Evolutionary conservation across 2,329 filamentous ascomycete genomes (phyloP).

Genomic region (Zasmidium angulare): DNA sequence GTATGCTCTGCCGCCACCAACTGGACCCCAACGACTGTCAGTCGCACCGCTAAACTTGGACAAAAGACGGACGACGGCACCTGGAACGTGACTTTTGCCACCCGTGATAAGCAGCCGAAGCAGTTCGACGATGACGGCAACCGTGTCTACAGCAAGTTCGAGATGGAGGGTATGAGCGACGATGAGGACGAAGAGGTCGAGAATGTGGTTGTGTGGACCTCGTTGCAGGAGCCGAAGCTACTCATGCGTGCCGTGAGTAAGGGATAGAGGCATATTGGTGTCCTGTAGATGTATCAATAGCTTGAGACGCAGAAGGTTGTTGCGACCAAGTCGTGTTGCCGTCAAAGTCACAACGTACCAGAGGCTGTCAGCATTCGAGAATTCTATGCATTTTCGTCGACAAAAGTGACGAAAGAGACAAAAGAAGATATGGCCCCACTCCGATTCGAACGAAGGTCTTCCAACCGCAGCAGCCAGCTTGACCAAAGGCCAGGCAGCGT

Average conservation of each 20-base stretch:
- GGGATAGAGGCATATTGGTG: too few species aligned
- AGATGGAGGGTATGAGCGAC: constrained; percentile 62
- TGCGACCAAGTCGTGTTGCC: too few species aligned
- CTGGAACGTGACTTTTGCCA: constrained; percentile 61
- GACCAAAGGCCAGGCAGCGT: not conserved
- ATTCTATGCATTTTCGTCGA: too few species aligned
- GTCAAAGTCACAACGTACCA: too few species aligned
- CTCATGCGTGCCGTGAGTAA: not conserved
- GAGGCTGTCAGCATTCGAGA: too few species aligned
- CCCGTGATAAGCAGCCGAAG: constrained; percentile 62
- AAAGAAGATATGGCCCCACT: not conserved
- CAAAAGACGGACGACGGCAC: constrained; percentile 53
- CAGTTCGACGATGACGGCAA: constrained; percentile 69
- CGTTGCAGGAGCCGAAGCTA: not conserved
- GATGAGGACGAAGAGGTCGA: constrained; percentile 44
- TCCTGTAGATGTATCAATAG: too few species aligned
- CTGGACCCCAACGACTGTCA: constrained; percentile 65
- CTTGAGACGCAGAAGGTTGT: too few species aligned
- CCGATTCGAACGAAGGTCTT: not conserved
- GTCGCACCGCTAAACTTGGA: constrained; percentile 64
- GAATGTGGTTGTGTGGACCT: not conserved
- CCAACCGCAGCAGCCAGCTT: not conserved
- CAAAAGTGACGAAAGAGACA: too few species aligned
- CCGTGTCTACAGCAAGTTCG: constrained; percentile 75
- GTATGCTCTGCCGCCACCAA: constrained; percentile 61